Base-by-base conservation (phyloP, 176 grass and related monocot species). In the Echinochloa phyllopogon region DNA sequence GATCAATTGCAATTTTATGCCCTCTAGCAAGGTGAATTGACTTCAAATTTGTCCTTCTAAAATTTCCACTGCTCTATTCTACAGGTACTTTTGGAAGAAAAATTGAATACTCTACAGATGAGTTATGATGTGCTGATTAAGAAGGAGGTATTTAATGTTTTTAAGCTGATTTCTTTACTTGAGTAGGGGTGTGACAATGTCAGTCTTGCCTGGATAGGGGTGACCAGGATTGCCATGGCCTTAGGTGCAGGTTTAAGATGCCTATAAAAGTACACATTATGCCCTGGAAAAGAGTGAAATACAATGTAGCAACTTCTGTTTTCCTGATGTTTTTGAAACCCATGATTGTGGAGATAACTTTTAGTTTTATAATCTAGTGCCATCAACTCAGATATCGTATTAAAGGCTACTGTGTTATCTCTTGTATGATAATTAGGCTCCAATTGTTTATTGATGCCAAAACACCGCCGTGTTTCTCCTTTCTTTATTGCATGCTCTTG, bases 21-120 rank as follows among this genome's bases (percentile, higher is more conserved):
- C 50, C 36, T 88, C 21, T 77, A 6, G 24, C 12, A 18, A 59
- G 53, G 14, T 76, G 50, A 79, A 44, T 82, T 78, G 67, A 50
- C 43, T 40, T 66, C 38, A 25, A 29, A 21, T 74, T 62, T 77
- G 23, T 67, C 15, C 33, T 69, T 71, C n/a, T 92, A 72, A 73
- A 56, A 27, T 72, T 10, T 14, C 68, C 1, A 14, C 23, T 74
- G 43, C 48, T 85, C 43, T 11, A 43, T 70, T 84, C 23, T 84
- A 29, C 79, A 96, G 94, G 65, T 68, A 40, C 47, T 78, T 81
- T 86, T 90, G 64, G 87, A 87, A 77, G 90, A 67, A 92, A 94
- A 90, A 72, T n/a, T 94, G 42, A 87, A 87, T 50, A 90, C 55
- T 73, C 72, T 97, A 78, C 92, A 94, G 53, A 82, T 84, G 85